Conservation (phyloP, 495 filamentous ascomycete genomes). For the Thozetella sp. region DNA sequence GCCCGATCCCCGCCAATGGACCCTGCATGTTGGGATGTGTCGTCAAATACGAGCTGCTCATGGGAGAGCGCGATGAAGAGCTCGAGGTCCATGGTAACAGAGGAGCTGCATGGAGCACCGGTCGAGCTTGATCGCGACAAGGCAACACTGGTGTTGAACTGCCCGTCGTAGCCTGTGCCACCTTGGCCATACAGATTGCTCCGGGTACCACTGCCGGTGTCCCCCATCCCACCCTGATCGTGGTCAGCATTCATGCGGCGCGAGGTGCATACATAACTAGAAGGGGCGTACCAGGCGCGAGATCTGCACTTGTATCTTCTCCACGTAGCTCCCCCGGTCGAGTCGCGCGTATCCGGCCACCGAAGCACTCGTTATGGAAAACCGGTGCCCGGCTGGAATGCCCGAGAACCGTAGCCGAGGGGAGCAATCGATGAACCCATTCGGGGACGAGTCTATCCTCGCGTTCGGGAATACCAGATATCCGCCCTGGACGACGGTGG, state of each 20-base stretch:
- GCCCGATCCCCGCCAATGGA: background rate
- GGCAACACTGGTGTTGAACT: background rate
- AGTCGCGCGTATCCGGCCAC: background rate
- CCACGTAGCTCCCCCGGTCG: background rate
- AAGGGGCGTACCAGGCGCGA: background rate
- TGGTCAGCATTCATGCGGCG: background rate
- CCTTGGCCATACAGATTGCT: background rate
- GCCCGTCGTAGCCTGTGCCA: background rate
- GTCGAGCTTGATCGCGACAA: background rate
- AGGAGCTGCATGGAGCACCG: background rate
- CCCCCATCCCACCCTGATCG: background rate
- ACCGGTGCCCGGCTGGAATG: background rate
- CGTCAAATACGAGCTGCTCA: background rate
- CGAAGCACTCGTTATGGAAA: background rate
- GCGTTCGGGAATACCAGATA: background rate
- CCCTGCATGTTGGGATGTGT: background rate
- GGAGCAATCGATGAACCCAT: background rate
- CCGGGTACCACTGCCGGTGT: background rate
- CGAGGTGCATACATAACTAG: background rate
- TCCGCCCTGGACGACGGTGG: background rate
- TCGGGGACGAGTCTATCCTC: background rate
- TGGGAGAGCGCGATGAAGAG: background rate
- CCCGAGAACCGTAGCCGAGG: background rate
- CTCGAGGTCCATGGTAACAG: background rate
- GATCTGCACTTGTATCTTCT: conserved; percentile 1